These are phyloP conservation scores for Dioszegia hungarica DNA, from an alignment of 768 basidiomycete species.

Conservation along the genomic window DNA sequence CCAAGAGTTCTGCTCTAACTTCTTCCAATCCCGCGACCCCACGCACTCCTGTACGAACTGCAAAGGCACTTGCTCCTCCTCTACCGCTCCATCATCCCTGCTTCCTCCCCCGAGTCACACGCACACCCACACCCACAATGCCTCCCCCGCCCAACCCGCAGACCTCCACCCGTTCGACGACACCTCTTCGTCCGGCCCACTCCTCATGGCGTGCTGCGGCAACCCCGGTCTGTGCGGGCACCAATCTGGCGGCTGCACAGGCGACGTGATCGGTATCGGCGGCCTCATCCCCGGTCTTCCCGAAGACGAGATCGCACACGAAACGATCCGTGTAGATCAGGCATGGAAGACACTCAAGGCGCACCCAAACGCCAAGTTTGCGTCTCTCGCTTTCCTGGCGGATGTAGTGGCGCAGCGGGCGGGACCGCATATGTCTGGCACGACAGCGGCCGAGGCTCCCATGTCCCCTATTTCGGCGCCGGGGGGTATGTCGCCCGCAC, in stretches of 20 bases:
- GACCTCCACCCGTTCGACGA: slow-evolving; percentile 1
- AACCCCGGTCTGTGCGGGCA: slow-evolving; percentile 26
- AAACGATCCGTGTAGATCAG: slow-evolving; percentile 38
- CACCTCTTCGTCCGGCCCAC: slow-evolving; percentile 6
- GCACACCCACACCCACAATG: neutral
- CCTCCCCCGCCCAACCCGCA: neutral
- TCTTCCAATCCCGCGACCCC: slow-evolving; percentile 17
- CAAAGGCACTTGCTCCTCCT: slow-evolving; percentile 29
- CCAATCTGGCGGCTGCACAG: slow-evolving; percentile 1
- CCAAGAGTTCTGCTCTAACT: slow-evolving; percentile 37
- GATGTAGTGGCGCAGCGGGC: slow-evolving; percentile 46
- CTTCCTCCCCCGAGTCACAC: slow-evolving; percentile 1
- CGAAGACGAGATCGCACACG: slow-evolving; percentile 6
- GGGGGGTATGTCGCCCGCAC: neutral
- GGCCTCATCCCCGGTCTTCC: slow-evolving; percentile 6
- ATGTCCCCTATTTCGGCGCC: neutral
- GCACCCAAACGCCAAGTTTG: slow-evolving; percentile 45
- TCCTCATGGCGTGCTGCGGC: slow-evolving; percentile 32
- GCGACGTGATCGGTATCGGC: slow-evolving; percentile 8
- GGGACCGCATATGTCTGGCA: slow-evolving; percentile 13
- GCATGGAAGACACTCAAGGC: slow-evolving; percentile 49
- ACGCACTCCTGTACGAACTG: slow-evolving; percentile 17
- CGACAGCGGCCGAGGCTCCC: neutral
- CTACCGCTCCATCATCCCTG: slow-evolving; percentile 6
- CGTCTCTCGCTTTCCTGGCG: slow-evolving; percentile 41